A percentile compares a stretch with the other conserved stretches of the same genome.
These are phyloP conservation scores for Halenospora varia DNA, from an alignment of 495 filamentous ascomycete genomes.

Conservation along the genomic window DNA sequence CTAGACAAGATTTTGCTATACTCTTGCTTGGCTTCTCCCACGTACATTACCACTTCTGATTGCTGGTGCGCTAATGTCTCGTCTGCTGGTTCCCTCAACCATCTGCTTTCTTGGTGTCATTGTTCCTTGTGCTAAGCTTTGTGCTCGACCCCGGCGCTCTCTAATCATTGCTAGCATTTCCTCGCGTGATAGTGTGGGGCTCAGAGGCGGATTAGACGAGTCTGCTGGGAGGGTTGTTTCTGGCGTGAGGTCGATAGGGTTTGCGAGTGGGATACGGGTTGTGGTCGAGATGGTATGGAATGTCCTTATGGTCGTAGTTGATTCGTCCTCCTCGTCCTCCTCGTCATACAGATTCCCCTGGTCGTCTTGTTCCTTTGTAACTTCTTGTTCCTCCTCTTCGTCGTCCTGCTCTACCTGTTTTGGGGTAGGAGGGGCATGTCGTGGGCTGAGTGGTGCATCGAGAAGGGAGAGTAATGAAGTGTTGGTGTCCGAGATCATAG, in stretches of 20 bases:
- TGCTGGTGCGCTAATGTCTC: constrained; percentile 42
- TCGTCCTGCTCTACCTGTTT: neutral
- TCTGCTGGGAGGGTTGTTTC: constrained; percentile 9
- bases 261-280: constrained; percentile 40
- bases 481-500: constrained; percentile 36
- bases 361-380: too few species aligned
- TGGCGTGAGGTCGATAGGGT: constrained; percentile 21
- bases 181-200: constrained; percentile 53
- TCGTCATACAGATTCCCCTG: too few species aligned
- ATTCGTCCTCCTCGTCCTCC: neutral
- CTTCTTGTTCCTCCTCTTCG: constrained; percentile 3
- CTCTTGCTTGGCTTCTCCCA: constrained; percentile 16
- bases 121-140: constrained; percentile 36
- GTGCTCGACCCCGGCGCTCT: constrained; percentile 45
- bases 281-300: constrained; percentile 33
- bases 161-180: constrained; percentile 53
- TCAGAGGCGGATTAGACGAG: constrained; percentile 28
- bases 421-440: neutral
- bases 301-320: constrained; percentile 2
- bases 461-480: constrained; percentile 53
- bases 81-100: constrained; percentile 25
- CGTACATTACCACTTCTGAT: constrained; percentile 16
- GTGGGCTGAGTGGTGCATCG: constrained; percentile 39
- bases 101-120: constrained; percentile 41
- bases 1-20: neutral